Evolutionary conservation across 306 rosid species (phyloP), one percentile per base, ranked within the genome.

Genomic region (Dryas octopetala): DNA sequence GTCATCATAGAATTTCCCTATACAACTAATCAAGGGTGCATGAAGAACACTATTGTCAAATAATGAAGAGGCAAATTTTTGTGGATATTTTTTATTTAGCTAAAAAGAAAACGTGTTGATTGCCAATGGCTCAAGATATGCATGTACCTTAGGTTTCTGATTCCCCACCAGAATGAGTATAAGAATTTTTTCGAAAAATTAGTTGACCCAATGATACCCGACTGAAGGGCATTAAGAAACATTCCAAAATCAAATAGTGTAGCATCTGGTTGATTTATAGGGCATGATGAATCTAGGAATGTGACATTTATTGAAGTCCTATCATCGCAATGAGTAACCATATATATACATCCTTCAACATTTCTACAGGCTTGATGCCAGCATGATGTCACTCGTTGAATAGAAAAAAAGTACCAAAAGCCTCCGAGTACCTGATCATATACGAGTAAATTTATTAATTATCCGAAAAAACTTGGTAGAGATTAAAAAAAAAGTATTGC

Each of bases 101-200:
- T 32, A 32, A 32, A 1, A 32, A 32, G 38, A 32, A 32, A 32
- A 32, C 38, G 38, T 32, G 38, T 32, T 32, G 38, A 32, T 32
- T 32, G 38, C 38, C 38, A 32, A 32, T 32, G 38, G 38, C 38
- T 32, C 38, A 32, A 32, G 38, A 32, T 32, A 32, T 32, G 38
- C 38, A 32, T 32, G 3, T 46, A 79, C 86, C 86, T 83, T 26
- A 83, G 70, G 74, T 83, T 83, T 70, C 66, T 47, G 9, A 79
- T 76, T 6, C 86, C 83, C 86, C 83, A 83, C 83, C 79, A 83
- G 63, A 83, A 79, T 46, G 79, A 71, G 32, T 76, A 10, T 26
- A 76, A 19, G 49, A 76, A 66, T 76, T 79, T 83, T 62, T 43
- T 41, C 1, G 73, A 78, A 62, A 78, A 71, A 69, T 72, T 61